Percentiles rank a stretch among this genome's conserved stretches.
These are phyloP conservation scores for Teratosphaeria pseudoeucalypti DNA, from an alignment of 2,329 filamentous ascomycete genomes.

Conservation along the genomic window DNA sequence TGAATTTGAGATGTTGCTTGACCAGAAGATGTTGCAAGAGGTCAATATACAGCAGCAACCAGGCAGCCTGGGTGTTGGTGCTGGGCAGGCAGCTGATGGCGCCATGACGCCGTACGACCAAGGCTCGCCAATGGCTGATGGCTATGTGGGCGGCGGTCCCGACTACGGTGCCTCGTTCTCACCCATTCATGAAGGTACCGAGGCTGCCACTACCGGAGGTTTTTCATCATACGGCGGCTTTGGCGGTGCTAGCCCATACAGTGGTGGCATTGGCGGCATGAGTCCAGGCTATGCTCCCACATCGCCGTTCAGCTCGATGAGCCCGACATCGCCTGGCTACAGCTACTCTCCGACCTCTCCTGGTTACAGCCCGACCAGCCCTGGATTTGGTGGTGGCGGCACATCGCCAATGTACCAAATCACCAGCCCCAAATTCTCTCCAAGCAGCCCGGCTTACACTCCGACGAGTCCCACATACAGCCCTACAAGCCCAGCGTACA, in stretches of 20 bases:
- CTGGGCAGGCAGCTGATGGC: constrained; percentile 64
- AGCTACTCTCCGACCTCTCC: constrained; percentile 21
- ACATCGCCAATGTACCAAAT: constrained; percentile 45
- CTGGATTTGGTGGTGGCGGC: constrained; percentile 39
- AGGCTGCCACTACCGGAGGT: constrained; percentile 45
- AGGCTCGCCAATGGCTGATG: constrained; percentile 53
- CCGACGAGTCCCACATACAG: constrained; percentile 30
- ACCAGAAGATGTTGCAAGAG: constrained; percentile 90
- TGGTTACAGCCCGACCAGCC: constrained; percentile 24
- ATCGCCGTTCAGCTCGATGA: constrained; percentile 45
- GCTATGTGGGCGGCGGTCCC: constrained; percentile 49
- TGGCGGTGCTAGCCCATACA: constrained; percentile 56
- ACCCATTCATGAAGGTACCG: constrained; percentile 59
- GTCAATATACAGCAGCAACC: constrained; percentile 60
- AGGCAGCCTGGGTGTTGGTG: constrained; percentile 51
- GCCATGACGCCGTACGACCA: constrained; percentile 88
- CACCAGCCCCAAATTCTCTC: constrained; percentile 43
- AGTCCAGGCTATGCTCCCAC: constrained; percentile 30
- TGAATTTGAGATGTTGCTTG: constrained; percentile 86
- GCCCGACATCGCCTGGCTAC: constrained; percentile 58
- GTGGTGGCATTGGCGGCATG: constrained; percentile 35
- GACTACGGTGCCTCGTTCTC: constrained; percentile 57
- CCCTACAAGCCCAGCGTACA: constrained; percentile 44
- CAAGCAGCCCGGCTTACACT: constrained; percentile 44
- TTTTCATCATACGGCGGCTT: constrained; percentile 54